phyloP scores from a whole-genome alignment of 768 basidiomycete species.

The Tephrocybe sp. region DNA sequence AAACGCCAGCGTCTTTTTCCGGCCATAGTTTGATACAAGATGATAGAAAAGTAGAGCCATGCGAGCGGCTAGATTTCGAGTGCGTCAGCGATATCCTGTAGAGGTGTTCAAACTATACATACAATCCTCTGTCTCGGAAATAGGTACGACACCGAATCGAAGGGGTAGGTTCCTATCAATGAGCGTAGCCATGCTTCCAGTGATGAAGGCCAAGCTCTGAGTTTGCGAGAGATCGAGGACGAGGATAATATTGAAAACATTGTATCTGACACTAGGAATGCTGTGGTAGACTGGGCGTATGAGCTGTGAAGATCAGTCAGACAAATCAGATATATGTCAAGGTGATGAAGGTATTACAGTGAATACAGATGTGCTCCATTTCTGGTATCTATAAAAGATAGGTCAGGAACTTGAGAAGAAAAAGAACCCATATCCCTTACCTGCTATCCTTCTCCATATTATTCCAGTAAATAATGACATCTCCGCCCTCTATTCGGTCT shows the following conservation, averaged over 20 bases:
- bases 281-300: conserved; percentile 80
- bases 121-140: conserved; percentile 52
- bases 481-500: conserved; percentile 77
- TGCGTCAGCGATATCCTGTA: not conserved
- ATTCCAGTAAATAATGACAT: conserved; percentile 83
- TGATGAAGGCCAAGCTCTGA: conserved; percentile 58
- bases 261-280: conserved; percentile 68
- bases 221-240: conserved; percentile 75
- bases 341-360: conserved; percentile 34
- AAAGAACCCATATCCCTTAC: conserved; percentile 37
- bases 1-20: conserved; percentile 60
- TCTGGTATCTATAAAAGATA: conserved; percentile 40
- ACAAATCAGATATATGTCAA: not conserved
- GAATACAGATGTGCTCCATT: conserved; percentile 50
- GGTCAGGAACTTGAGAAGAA: not conserved
- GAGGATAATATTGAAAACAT: conserved; percentile 82
- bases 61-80: conserved; percentile 43
- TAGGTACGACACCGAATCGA: conserved; percentile 84
- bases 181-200: conserved; percentile 61
- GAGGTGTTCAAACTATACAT: conserved; percentile 3
- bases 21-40: conserved; percentile 59
- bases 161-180: conserved; percentile 73
- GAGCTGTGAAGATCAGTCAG: conserved; percentile 40
- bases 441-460: conserved; percentile 81
- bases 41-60: conserved; percentile 77